Evolutionary conservation across 2,329 filamentous ascomycete genomes (phyloP).

Genomic region (Fusarium beomiforme): DNA sequence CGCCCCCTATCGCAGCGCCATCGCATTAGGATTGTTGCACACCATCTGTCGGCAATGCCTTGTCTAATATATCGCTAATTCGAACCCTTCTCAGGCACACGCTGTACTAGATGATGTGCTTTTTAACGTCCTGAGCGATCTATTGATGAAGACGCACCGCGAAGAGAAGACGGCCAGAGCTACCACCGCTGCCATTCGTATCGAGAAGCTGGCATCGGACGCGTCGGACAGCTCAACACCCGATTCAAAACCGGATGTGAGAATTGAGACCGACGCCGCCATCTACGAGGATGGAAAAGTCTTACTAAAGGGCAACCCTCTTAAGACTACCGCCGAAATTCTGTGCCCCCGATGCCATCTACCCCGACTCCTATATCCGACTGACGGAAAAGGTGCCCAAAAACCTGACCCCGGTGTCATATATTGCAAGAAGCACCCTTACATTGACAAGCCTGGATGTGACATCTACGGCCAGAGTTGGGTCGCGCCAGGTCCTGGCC

Average conservation of each 20-base stretch:
- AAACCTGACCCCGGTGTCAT: conserved; percentile 74
- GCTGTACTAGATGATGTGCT: conserved; percentile 78
- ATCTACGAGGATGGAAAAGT: conserved; percentile 76
- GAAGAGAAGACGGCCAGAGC: conserved; percentile 81
- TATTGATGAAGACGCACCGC: conserved; percentile 78
- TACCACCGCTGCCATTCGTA: conserved; percentile 69
- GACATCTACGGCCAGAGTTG: conserved; percentile 88
- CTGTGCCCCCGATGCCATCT: conserved; percentile 79
- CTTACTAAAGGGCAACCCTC: conserved; percentile 75
- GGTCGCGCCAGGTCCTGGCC: conserved; percentile 74
- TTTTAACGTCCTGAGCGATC: conserved; percentile 80
- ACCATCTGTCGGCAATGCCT: background rate
- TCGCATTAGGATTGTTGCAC: background rate
- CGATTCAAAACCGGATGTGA: conserved; percentile 65
- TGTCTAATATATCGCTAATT: conserved; percentile 26
- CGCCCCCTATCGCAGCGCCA: conserved; percentile 17
- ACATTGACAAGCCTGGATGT: conserved; percentile 78
- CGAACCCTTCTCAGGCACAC: conserved; percentile 60
- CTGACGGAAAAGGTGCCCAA: conserved; percentile 72
- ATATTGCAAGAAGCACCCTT: conserved; percentile 84
- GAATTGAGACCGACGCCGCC: conserved; percentile 73
- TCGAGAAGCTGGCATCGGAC: conserved; percentile 70
- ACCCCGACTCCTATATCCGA: conserved; percentile 77
- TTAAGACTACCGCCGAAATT: conserved; percentile 76
- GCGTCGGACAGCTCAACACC: conserved; percentile 62